Conservation (phyloP, 805 yeast genomes). For the Candida nemodendra region DNA sequence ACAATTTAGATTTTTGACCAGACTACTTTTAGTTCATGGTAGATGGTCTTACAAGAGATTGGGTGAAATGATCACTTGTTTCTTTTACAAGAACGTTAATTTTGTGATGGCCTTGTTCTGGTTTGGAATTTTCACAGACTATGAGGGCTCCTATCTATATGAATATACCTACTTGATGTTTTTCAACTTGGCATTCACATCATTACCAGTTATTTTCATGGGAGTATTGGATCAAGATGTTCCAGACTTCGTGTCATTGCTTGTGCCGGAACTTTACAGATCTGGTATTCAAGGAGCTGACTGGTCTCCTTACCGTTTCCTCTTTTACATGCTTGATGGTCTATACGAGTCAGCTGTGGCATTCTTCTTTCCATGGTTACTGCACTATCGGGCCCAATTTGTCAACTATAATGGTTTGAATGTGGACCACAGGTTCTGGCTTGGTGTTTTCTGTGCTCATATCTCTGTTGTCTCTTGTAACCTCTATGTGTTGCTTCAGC, state of each 20-base stretch:
- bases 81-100: slow-evolving; percentile 73
- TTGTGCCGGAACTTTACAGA: slow-evolving; percentile 69
- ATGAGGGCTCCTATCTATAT: slow-evolving; percentile 74
- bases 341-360: slow-evolving; percentile 68
- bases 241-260: slow-evolving; percentile 57
- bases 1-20: slow-evolving; percentile 65
- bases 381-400: slow-evolving; percentile 46
- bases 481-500: slow-evolving; percentile 63
- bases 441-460: slow-evolving; percentile 62
- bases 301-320: slow-evolving; percentile 60
- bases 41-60: slow-evolving; percentile 76
- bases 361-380: slow-evolving; percentile 64
- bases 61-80: slow-evolving; percentile 75
- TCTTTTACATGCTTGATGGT: slow-evolving; percentile 67
- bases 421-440: slow-evolving; percentile 66
- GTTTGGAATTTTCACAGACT: slow-evolving; percentile 67
- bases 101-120: slow-evolving; percentile 75
- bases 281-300: slow-evolving; percentile 63
- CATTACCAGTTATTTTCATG: slow-evolving; percentile 71
- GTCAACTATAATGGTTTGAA: slow-evolving; percentile 46
- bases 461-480: slow-evolving; percentile 66
- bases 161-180: slow-evolving; percentile 78
- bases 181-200: slow-evolving; percentile 78
- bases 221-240: slow-evolving; percentile 79
- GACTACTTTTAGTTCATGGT: slow-evolving; percentile 76